Conservation (phyloP, 129 eudicot species). For the Helianthus tuberosus region DNA sequence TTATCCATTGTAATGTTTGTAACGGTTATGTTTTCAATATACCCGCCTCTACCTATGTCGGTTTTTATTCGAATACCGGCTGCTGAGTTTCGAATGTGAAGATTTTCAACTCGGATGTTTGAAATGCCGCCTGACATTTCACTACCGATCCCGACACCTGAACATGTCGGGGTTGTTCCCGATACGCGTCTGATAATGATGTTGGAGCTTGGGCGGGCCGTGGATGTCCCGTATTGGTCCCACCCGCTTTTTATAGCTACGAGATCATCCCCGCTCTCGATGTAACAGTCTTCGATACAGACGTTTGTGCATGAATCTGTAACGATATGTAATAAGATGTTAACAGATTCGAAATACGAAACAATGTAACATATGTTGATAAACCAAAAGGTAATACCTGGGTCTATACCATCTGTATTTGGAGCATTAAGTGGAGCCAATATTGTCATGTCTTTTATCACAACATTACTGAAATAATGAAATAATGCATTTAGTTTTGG, state of each 20-base stretch:
- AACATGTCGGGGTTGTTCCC: conserved; percentile 97
- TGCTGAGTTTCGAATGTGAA: conserved; percentile 78
- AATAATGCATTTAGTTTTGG: conserved; percentile 17
- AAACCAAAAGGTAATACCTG: conserved; percentile 51
- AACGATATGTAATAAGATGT: background rate
- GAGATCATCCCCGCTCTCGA: conserved; percentile 97
- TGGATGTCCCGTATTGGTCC: conserved; percentile 90
- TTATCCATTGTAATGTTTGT: conserved; percentile 69
- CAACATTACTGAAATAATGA: conserved; percentile 64
- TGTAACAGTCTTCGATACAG: conserved; percentile 91
- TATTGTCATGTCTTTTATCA: conserved; percentile 85
- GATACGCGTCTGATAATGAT: conserved; percentile 83
- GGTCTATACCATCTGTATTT: conserved; percentile 95
- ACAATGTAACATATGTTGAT: background rate
- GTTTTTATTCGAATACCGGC: conserved; percentile 92
- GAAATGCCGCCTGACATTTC: conserved; percentile 98
- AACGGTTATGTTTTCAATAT: conserved; percentile 68
- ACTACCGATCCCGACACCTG: conserved; percentile 96
- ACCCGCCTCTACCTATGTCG: conserved; percentile 95
- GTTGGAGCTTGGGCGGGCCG: conserved; percentile 82
- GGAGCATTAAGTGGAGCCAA: conserved; percentile 96
- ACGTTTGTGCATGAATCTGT: conserved; percentile 88
- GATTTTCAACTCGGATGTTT: conserved; percentile 63
- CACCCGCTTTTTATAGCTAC: conserved; percentile 97
- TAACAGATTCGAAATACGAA: background rate